Base-by-base conservation (phyloP, 2,329 filamentous ascomycete genomes). In the Aspergillus sp. region DNA sequence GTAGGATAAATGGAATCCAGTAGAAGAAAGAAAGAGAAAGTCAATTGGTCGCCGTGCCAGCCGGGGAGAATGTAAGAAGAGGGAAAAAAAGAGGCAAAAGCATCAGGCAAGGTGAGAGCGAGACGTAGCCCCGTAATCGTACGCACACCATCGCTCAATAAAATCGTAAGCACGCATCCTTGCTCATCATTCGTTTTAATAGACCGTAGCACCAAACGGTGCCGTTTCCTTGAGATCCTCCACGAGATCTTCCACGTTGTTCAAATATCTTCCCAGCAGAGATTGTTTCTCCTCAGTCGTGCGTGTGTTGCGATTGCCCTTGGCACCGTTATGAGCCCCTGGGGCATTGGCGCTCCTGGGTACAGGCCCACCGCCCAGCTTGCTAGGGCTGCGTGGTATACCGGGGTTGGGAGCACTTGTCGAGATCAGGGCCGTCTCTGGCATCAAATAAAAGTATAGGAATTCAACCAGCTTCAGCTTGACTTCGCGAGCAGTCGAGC, bases 381-480 rank as follows among this genome's bases (percentile, higher is more conserved):
- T 90, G 73, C 84, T 89, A 1, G 88, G 87, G 69, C 86, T 89
- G 60, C 86, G 82, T 73, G 88, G 86, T 60, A 87, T 75, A 68
- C 73, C 76, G 1, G 76, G 74, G 58, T 75, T 77, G 0, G 75
- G 70, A 2, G 73, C 70, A 21, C 58, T 61, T 49, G 64, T 21
- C 11, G 67, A 57, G 41, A 66, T 54, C 17, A 71, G 71, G 1
- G 80, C 87, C 0, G 85, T 86, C 77, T 99, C 95, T 51, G 93
- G 93, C 89, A 98, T 96, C 66, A 99, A 87, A 76, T 98, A 99
- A 76, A 98, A 98, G 81, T 98, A 98, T 52, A 99, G 79, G 72
- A 98, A 98, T 75, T 98, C 95, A 66, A 97, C 88, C n/a, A 96
- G 86, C 75, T 96, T 95, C 70, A 96, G 85, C 79, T 96, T 97